Evolutionary conservation across 768 basidiomycete genomes (phyloP).

Genomic region (Tulasnella sp.): DNA sequence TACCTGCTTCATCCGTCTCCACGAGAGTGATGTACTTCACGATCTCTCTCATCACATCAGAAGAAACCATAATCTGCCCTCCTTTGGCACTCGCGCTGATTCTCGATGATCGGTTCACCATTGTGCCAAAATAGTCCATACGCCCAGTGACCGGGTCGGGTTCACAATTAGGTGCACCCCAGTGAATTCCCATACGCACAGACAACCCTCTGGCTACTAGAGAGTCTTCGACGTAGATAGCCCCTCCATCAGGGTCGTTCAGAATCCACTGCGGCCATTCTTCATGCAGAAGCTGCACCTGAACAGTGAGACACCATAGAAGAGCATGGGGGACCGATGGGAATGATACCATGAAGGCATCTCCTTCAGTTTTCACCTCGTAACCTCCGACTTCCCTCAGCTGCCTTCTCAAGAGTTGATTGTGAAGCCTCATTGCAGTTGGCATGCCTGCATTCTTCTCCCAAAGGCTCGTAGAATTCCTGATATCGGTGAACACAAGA

Average conservation of each 20-base stretch:
- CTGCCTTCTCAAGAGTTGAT: constrained; percentile 69
- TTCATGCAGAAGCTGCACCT: constrained; percentile 64
- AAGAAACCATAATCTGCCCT: constrained; percentile 86
- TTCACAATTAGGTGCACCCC: constrained; percentile 79
- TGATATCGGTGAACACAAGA: constrained; percentile 94
- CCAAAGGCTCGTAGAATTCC: constrained; percentile 94
- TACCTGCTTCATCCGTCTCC: constrained; percentile 25
- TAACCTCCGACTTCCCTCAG: constrained; percentile 88
- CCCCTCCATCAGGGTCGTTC: constrained; percentile 82
- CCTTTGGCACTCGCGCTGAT: constrained; percentile 74
- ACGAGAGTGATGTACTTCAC: constrained; percentile 28
- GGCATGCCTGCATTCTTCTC: constrained; percentile 93
- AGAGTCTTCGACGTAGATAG: constrained; percentile 48
- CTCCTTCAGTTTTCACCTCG: constrained; percentile 99
- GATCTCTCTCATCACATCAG: constrained; percentile 76
- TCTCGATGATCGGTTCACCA: constrained; percentile 87
- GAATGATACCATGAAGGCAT: constrained; percentile 98
- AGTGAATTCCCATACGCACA: constrained; percentile 96
- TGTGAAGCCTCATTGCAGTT: constrained; percentile 83
- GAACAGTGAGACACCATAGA: constrained; percentile 82
- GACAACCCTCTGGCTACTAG: constrained; percentile 78
- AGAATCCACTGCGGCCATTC: constrained; percentile 89
- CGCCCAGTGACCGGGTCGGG: constrained; percentile 80
- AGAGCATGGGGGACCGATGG: constrained; percentile 73
- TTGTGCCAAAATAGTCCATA: constrained; percentile 97